Percentiles rank a stretch among this genome's conserved stretches.
These are phyloP conservation scores for Lactuca saligna DNA, from an alignment of 129 eudicot genomes.

Conservation along the genomic window DNA sequence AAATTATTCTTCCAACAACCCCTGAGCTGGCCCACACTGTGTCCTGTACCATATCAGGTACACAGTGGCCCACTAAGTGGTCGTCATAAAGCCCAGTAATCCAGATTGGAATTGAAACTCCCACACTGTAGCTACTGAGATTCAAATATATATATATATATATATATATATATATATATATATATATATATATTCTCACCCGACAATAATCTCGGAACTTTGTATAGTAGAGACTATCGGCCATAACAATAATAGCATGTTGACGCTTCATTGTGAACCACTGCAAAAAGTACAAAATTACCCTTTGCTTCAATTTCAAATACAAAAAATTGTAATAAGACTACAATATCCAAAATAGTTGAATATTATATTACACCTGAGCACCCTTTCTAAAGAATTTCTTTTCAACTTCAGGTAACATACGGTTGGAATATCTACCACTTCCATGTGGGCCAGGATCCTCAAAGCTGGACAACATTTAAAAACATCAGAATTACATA, in stretches of 20 bases:
- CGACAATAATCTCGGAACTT: constrained; percentile 69
- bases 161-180: too few species aligned
- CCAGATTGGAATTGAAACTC: too few species aligned
- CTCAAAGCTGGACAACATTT: constrained; percentile 57
- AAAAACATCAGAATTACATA: neutral
- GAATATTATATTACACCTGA: constrained; percentile 49
- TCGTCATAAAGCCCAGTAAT: too few species aligned
- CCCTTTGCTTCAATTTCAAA: neutral
- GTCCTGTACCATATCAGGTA: too few species aligned
- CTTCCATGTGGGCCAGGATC: constrained; percentile 99
- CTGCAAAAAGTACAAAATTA: constrained; percentile 34
- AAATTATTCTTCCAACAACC: too few species aligned
- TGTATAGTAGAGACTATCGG: constrained; percentile 70
- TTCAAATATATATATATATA: neutral
- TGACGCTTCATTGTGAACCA: constrained; percentile 93
- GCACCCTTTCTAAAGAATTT: constrained; percentile 88
- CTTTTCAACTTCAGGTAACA: constrained; percentile 93
- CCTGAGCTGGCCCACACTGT: too few species aligned
- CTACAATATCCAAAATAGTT: neutral
- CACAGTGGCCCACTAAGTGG: too few species aligned
- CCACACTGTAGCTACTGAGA: too few species aligned
- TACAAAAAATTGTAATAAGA: neutral
- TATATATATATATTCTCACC: constrained; percentile 33
- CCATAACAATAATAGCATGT: constrained; percentile 68
- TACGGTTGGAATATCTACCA: constrained; percentile 79